Evolutionary conservation across 495 filamentous ascomycete species (phyloP).

Genomic region (Annulohypoxylon bovei): DNA sequence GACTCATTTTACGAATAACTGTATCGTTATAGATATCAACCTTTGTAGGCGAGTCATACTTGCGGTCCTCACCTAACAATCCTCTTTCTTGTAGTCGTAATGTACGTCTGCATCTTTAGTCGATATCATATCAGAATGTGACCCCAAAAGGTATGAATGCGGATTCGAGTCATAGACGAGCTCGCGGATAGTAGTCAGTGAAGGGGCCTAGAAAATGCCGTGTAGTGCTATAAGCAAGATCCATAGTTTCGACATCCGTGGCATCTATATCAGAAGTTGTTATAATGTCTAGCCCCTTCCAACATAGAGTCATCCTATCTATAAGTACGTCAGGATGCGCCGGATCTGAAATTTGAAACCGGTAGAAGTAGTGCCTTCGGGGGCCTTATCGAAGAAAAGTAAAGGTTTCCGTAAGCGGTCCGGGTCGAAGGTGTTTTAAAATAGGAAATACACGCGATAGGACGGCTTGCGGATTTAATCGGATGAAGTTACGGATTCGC

Average conservation of each 20-base stretch:
- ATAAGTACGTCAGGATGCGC: background rate
- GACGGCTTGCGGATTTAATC: slow-evolving; percentile 5
- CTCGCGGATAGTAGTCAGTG: background rate
- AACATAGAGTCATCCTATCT: background rate
- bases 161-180: background rate
- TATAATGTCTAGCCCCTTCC: background rate
- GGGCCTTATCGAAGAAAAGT: background rate
- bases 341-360: background rate
- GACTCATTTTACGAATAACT: too few species aligned
- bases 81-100: background rate
- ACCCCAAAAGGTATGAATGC: background rate
- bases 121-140: background rate
- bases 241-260: background rate
- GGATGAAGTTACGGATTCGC: background rate
- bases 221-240: background rate
- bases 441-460: slow-evolving; percentile 22
- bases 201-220: slow-evolving; percentile 1
- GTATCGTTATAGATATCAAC: background rate
- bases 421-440: background rate
- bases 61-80: background rate
- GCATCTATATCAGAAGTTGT: background rate
- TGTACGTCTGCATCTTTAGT: background rate
- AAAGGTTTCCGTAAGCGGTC: background rate
- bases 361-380: slow-evolving; percentile 4
- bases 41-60: background rate